A percentile compares a stretch with the other conserved stretches of the same genome.
phyloP scores from a whole-genome alignment of 2,329 filamentous ascomycete genomes.

The Truncatella angustata region DNA sequence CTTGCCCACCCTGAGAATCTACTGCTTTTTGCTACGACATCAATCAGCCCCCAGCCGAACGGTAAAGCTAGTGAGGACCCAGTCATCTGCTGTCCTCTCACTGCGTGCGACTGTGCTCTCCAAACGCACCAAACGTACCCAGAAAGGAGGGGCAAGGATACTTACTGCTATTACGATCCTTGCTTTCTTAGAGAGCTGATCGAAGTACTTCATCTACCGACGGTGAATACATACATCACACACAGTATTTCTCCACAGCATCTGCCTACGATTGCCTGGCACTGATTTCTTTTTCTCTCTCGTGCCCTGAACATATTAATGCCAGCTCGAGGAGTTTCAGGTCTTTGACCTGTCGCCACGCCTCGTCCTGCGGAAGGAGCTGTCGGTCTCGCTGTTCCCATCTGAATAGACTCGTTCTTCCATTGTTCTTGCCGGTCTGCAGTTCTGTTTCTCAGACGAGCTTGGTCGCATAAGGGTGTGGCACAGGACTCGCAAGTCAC shows the following conservation, averaged over 20 bases:
- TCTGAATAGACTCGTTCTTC: not conserved
- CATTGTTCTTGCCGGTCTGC: not conserved
- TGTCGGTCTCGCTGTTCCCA: slow-evolving; percentile 1
- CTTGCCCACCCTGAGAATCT: not conserved
- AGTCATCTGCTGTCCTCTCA: not conserved
- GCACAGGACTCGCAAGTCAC: not conserved
- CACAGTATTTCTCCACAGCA: not conserved
- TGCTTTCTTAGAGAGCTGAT: not conserved
- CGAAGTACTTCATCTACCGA: not conserved
- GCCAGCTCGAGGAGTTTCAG: slow-evolving; percentile 4
- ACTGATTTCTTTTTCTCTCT: slow-evolving; percentile 4
- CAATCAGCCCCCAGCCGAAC: not conserved
- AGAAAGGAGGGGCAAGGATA: slow-evolving; percentile 3
- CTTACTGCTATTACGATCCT: not conserved
- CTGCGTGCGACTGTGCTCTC: not conserved
- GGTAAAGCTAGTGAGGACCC: not conserved
- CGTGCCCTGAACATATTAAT: slow-evolving; percentile 8
- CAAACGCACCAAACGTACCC: not conserved
- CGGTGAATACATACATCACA: not conserved
- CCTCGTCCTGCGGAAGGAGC: not conserved
- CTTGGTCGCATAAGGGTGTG: not conserved
- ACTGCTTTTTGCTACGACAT: not conserved
- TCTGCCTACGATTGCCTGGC: not conserved
- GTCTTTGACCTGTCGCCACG: slow-evolving; percentile 6
- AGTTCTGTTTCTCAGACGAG: not conserved